Conservation (phyloP, 2,329 filamentous ascomycete species). For the Sphaerostilbella broomeana region DNA sequence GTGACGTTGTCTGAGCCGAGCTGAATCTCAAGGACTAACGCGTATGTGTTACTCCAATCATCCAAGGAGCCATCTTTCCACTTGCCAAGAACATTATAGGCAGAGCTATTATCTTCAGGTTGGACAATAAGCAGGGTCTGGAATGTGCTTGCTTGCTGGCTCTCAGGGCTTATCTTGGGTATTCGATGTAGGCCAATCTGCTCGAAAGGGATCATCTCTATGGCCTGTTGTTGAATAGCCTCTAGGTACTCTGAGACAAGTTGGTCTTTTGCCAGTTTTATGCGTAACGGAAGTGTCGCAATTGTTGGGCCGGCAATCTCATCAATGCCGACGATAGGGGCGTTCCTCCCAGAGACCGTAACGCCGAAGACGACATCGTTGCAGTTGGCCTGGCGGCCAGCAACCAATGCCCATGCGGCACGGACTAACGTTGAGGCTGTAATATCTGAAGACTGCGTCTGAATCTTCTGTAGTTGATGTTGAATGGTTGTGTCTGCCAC, state of each 20-base stretch:
- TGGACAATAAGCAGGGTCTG: constrained; percentile 1
- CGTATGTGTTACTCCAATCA: constrained; percentile 4
- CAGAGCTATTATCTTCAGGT: neutral
- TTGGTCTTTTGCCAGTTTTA: neutral
- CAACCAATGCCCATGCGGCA: constrained; percentile 3
- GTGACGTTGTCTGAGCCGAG: neutral
- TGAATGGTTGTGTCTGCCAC: neutral
- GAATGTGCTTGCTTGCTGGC: neutral
- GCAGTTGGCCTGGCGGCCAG: neutral
- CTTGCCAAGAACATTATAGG: neutral
- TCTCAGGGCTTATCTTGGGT: neutral
- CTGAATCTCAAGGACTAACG: neutral
- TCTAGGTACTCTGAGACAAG: neutral
- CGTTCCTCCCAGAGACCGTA: constrained; percentile 3
- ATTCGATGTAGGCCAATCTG: constrained; percentile 4
- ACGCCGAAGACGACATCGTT: constrained; percentile 5
- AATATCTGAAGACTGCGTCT: too few species aligned
- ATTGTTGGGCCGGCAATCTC: constrained; percentile 4
- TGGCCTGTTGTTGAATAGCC: neutral
- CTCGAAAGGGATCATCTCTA: constrained; percentile 6
- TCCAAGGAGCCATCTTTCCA: neutral
- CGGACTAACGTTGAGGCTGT: constrained; percentile 1
- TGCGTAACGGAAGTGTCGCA: constrained; percentile 6
- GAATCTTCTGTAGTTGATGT: too few species aligned
- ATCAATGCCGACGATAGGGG: constrained; percentile 4